Base-by-base conservation (phyloP, 1,284 basidiomycete genomes). In the Ustilago vetiveriae region DNA sequence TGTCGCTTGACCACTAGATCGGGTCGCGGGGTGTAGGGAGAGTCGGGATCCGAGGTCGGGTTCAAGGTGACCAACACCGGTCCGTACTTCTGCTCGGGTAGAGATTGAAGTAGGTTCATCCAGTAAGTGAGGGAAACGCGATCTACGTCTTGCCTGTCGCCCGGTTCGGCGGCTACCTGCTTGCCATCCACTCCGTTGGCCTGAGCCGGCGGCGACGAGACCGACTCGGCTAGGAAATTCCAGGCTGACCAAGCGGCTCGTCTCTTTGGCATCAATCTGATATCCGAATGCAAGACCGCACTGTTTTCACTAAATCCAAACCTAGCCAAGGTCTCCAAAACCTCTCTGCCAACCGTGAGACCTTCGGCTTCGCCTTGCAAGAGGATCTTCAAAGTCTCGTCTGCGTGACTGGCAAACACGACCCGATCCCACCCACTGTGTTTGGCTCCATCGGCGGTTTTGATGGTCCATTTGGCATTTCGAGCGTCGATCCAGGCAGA, bases 31-130 rank as follows among this genome's bases (percentile, higher is more conserved):
- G 55, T 63, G 47, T 57, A 71, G 13, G 68, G 66, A 2, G 71
- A 62, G 4, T 8, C 3, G 1, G 67, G 58, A 17, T 83, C 82
- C 2, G 83, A 78, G 6, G 84, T 83, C n/a, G 89, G 88, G 52
- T 88, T 86, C 69, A 88, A 86, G 0, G 91, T 92, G 6, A 90
- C 88, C n/a, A 92, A 84, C 6, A 92, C 86, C 0, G 87, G 87
- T 1, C 90, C 90, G 75, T 88, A 86, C 32, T 83, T 82, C 2
- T 82, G 59, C 63, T 87, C 85, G 1, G 87, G 82, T 14, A 92
- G 85, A 72, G 89, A 87, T 72, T 92, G 90, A 5, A 92, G 85
- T 44, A 87, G 85, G 79, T 92, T 92, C 91, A 92, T 92, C 72
- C 87, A 87, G 79, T 91, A 90, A 84, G 82, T 78, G 13, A 78